Conservation (phyloP, 1,139 yeast species). For the Groenewaldozyma auringiensis region DNA sequence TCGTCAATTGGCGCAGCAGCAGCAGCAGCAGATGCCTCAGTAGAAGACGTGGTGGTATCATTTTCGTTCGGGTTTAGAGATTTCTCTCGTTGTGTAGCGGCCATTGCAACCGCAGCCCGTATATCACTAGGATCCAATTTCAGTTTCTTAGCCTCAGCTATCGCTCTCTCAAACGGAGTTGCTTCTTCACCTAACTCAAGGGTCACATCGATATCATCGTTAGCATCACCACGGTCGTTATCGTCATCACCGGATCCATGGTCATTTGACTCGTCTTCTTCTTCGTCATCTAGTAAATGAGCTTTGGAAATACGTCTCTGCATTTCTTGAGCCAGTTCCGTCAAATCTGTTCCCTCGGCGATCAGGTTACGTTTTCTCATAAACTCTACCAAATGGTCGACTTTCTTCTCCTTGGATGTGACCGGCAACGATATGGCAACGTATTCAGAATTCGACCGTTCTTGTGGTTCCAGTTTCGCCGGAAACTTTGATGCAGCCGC, state of each 20-base stretch:
- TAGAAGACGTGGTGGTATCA: background rate
- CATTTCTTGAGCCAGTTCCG: conserved; percentile 11
- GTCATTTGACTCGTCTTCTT: background rate
- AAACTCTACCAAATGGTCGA: conserved; percentile 14
- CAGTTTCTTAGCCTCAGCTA: conserved; percentile 25
- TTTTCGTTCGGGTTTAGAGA: conserved; percentile 6
- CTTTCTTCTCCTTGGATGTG: conserved; percentile 6
- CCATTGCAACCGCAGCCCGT: conserved; percentile 13
- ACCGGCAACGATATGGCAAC: background rate
- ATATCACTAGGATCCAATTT: conserved; percentile 24
- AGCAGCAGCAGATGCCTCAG: background rate
- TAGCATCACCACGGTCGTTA: background rate
- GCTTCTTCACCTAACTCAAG: conserved; percentile 17
- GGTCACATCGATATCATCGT: conserved; percentile 24
- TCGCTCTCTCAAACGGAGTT: conserved; percentile 21
- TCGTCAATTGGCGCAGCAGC: conserved; percentile 1
- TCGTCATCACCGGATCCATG: background rate
- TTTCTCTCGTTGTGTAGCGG: conserved; percentile 6
- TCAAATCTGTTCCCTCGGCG: conserved; percentile 22
- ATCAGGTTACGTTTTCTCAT: conserved; percentile 14
- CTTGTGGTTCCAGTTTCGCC: background rate
- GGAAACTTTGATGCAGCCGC: background rate
- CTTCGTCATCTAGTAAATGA: conserved; percentile 2
- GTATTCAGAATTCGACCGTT: background rate
- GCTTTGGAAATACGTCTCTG: background rate